Conservation (phyloP, 768 basidiomycete genomes). For the Boletus reticuloceps region DNA sequence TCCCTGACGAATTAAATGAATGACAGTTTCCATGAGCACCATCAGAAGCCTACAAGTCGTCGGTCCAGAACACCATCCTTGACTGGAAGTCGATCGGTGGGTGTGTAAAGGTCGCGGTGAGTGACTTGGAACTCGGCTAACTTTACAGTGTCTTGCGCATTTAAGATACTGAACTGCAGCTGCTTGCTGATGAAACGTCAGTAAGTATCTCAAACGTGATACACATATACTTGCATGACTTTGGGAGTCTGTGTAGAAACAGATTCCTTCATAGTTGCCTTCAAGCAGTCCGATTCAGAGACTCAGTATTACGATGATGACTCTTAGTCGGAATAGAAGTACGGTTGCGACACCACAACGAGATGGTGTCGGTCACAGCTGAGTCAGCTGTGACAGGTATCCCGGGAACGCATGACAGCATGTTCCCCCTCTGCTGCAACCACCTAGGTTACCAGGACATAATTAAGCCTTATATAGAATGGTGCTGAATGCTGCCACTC, state of each 20-base stretch:
- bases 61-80: constrained; percentile 92
- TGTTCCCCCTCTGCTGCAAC: no score
- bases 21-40: neutral
- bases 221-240: constrained; percentile 59
- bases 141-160: constrained; percentile 92
- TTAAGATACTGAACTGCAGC: constrained; percentile 92
- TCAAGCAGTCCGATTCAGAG: no score
- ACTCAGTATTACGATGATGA: no score
- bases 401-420: no score
- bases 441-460: no score
- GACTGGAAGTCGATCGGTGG: constrained; percentile 78
- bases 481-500: no score
- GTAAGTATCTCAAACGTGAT: neutral
- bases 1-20: constrained; percentile 51
- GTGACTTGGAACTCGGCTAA: constrained; percentile 97
- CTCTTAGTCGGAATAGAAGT: no score
- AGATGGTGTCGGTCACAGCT: no score
- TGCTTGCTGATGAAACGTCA: constrained; percentile 64
- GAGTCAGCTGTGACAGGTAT: no score
- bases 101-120: constrained; percentile 86
- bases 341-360: no score
- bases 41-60: constrained; percentile 61
- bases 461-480: no score
- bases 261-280: constrained; percentile 63
- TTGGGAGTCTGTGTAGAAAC: constrained; percentile 79